Evolutionary conservation across 1,139 yeast species (phyloP).

Genomic region (Lodderomyces metapsilosis): DNA sequence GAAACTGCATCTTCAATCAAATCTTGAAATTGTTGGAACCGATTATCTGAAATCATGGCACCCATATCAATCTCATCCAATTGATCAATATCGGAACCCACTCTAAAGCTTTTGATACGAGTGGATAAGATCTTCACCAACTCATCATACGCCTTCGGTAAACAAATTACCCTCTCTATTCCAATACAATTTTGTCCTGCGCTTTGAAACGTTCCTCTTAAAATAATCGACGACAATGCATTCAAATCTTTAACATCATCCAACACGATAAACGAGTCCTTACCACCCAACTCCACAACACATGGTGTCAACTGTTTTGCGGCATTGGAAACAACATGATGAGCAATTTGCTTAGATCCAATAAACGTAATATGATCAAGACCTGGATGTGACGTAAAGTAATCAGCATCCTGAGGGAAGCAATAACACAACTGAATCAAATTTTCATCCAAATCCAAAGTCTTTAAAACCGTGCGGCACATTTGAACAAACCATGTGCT

Average conservation of each 20-base stretch:
- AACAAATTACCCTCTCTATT: conserved; percentile 85
- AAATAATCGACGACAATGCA: conserved; percentile 72
- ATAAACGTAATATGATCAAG: conserved; percentile 88
- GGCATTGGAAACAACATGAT: conserved; percentile 79
- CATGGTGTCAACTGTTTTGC: conserved; percentile 84
- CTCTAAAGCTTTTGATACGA: conserved; percentile 60
- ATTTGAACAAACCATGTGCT: conserved; percentile 71
- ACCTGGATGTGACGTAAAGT: conserved; percentile 79
- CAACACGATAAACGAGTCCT: conserved; percentile 83
- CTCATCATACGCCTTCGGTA: conserved; percentile 61
- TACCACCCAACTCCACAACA: conserved; percentile 94
- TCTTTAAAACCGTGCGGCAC: conserved; percentile 66
- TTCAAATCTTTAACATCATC: conserved; percentile 62
- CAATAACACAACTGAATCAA: conserved; percentile 78
- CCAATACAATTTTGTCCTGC: conserved; percentile 98
- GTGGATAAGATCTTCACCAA: conserved; percentile 55
- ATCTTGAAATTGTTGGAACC: conserved; percentile 65
- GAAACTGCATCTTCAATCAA: conserved; percentile 71
- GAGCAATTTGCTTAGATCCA: conserved; percentile 94
- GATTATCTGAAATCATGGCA: conserved; percentile 79
- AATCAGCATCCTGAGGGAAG: conserved; percentile 84
- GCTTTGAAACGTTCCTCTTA: conserved; percentile 95
- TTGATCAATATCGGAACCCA: conserved; percentile 92
- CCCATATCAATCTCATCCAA: conserved; percentile 92
- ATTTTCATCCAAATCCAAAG: conserved; percentile 74